Percentiles rank a stretch among this genome's conserved stretches.
Evolutionary conservation across 225 moss, liverwort and hornwort species (phyloP).

Genomic region (Pseudisothecium myosuroides): DNA sequence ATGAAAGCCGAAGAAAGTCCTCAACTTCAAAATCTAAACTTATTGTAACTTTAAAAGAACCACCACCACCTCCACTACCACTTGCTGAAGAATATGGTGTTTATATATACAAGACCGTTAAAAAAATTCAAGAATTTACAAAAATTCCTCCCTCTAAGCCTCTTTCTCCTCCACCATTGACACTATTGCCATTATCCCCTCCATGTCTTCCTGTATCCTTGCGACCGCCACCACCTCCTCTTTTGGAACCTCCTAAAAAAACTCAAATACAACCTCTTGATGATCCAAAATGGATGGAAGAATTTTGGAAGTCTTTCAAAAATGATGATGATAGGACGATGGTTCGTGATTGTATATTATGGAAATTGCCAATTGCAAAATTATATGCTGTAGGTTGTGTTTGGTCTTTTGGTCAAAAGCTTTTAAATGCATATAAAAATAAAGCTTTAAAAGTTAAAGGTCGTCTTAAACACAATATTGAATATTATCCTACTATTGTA

Average conservation of each 20-base stretch:
- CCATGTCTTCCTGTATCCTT: not conserved
- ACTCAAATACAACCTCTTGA: not conserved
- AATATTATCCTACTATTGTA: slow-evolving; percentile 31
- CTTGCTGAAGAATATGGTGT: slow-evolving; percentile 16
- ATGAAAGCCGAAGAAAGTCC: not conserved
- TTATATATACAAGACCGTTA: slow-evolving; percentile 22
- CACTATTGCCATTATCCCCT: not conserved
- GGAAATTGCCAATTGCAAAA: slow-evolving; percentile 32
- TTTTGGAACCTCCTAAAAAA: not conserved
- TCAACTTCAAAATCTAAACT: not conserved
- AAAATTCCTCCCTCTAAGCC: not conserved
- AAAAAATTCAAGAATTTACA: not conserved
- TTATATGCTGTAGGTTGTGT: slow-evolving; percentile 20
- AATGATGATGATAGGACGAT: not conserved
- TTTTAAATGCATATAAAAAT: slow-evolving; percentile 11
- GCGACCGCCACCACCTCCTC: not conserved
- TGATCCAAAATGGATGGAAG: slow-evolving; percentile 1
- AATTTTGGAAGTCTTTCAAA: slow-evolving; percentile 17
- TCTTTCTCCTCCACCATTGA: not conserved
- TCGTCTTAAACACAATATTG: slow-evolving; percentile 9
- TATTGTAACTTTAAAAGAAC: not conserved
- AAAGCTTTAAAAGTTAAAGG: not conserved
- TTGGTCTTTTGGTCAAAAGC: slow-evolving; percentile 1
- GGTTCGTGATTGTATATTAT: slow-evolving; percentile 18
- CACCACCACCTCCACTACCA: not conserved